Evolutionary conservation across 768 basidiomycete genomes (phyloP).

Genomic region (Tubosaeta brunneosetosa): DNA sequence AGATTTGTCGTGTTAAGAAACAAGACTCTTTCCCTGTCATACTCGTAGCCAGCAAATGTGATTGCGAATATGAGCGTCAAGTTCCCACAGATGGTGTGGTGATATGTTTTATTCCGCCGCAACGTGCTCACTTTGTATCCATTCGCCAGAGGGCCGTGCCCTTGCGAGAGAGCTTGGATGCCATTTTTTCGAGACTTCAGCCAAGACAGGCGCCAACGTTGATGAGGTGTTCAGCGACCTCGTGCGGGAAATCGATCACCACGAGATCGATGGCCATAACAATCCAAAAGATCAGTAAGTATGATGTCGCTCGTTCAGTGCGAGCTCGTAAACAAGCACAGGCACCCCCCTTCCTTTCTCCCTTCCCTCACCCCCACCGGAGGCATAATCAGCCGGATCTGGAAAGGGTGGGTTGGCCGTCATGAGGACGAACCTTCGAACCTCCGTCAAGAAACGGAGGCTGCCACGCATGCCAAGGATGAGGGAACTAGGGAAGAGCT

Average conservation of each 20-base stretch:
- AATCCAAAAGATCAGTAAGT: no score
- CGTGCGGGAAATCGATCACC: slow-evolving; percentile 89
- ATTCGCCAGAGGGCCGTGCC: slow-evolving; percentile 82
- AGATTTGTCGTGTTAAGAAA: slow-evolving; percentile 95
- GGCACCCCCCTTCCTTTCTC: not conserved
- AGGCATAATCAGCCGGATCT: not conserved
- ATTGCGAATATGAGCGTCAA: slow-evolving; percentile 92
- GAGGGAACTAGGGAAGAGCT: slow-evolving; percentile 44
- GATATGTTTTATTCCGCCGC: not conserved
- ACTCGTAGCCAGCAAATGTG: slow-evolving; percentile 95
- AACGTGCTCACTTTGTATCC: not conserved
- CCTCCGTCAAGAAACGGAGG: slow-evolving; percentile 44
- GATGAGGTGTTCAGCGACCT: slow-evolving; percentile 93
- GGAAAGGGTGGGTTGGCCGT: slow-evolving; percentile 40
- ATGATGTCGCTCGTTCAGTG: no score
- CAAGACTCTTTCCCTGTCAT: slow-evolving; percentile 94
- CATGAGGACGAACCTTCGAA: slow-evolving; percentile 45
- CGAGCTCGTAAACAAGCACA: no score
- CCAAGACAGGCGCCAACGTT: slow-evolving; percentile 94
- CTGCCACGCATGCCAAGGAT: slow-evolving; percentile 40
- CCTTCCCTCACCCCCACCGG: not conserved
- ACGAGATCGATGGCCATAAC: slow-evolving; percentile 23
- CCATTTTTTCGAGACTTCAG: slow-evolving; percentile 94
- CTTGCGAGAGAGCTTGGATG: slow-evolving; percentile 93
- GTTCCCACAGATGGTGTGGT: slow-evolving; percentile 87